phyloP scores from a whole-genome alignment of 2,329 filamentous ascomycete species.

The Westerdykella aurantiaca region DNA sequence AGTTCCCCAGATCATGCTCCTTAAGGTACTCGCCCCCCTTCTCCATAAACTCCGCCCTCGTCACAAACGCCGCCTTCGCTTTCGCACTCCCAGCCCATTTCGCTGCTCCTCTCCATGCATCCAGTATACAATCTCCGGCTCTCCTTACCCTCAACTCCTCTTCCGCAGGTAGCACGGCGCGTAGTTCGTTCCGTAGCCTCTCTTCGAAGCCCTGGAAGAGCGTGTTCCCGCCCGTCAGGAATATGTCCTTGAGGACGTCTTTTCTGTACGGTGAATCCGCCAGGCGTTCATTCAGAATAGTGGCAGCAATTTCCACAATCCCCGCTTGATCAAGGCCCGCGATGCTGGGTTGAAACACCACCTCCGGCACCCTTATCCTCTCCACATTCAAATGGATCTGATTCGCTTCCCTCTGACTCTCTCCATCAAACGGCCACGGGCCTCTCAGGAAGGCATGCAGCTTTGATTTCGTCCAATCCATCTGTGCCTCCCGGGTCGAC shows the following conservation, averaged over 20 bases:
- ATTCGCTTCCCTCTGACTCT: constrained; percentile 72
- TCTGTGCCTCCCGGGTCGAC: constrained; percentile 83
- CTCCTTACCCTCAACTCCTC: constrained; percentile 63
- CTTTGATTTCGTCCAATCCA: constrained; percentile 89
- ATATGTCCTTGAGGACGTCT: constrained; percentile 76
- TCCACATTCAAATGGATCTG: constrained; percentile 96
- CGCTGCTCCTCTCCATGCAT: constrained; percentile 92
- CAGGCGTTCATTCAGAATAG: constrained; percentile 81
- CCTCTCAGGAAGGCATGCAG: constrained; percentile 87
- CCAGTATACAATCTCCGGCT: constrained; percentile 70
- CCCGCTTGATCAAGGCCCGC: constrained; percentile 91
- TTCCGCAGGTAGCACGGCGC: constrained; percentile 64
- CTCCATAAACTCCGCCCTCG: constrained; percentile 78
- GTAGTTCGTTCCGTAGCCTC: constrained; percentile 65
- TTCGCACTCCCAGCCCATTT: constrained; percentile 64
- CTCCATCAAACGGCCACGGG: constrained; percentile 75
- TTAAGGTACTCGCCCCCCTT: constrained; percentile 94
- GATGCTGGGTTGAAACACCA: constrained; percentile 87
- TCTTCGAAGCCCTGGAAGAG: constrained; percentile 84
- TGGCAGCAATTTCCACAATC: constrained; percentile 83
- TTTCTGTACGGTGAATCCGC: constrained; percentile 52
- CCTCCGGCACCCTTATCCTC: constrained; percentile 87
- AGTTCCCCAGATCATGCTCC: constrained; percentile 49
- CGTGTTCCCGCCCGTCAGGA: constrained; percentile 90
- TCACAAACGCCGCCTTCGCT: constrained; percentile 62